These are phyloP conservation scores for Ceratobasidium sp. DNA, from an alignment of 1,284 basidiomycete genomes.

Conservation along the genomic window DNA sequence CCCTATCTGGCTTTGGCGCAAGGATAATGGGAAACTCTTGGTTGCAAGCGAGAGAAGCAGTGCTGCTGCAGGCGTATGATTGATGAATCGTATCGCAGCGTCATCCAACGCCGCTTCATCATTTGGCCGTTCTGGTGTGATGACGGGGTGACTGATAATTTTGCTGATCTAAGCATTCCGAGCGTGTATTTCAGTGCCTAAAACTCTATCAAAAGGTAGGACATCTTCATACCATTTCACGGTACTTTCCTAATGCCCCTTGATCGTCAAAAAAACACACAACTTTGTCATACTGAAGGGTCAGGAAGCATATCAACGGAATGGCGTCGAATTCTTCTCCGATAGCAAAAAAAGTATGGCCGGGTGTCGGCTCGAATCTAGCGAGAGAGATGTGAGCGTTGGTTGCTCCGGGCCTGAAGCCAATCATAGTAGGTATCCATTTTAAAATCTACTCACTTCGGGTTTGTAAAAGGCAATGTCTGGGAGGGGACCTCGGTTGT, in stretches of 20 bases:
- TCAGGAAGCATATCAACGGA: background rate
- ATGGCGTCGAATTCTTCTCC: background rate
- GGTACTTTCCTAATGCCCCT: background rate
- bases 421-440: background rate
- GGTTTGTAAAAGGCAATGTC: background rate
- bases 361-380: background rate
- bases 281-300: background rate
- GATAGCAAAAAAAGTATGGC: background rate
- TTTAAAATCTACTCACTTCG: background rate
- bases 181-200: background rate
- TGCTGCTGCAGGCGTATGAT: background rate
- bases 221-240: background rate
- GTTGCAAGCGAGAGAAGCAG: background rate
- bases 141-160: background rate
- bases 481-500: background rate
- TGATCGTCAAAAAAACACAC: background rate
- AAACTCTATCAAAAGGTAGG: background rate
- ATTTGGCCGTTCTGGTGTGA: background rate
- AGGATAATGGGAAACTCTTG: background rate
- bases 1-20: background rate
- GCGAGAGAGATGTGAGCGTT: background rate
- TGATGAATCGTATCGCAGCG: background rate
- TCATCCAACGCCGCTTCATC: background rate
- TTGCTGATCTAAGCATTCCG: background rate
- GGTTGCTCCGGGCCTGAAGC: background rate